phyloP scores from a whole-genome alignment of 2,329 filamentous ascomycete genomes.

The Diplodia intermedia region DNA sequence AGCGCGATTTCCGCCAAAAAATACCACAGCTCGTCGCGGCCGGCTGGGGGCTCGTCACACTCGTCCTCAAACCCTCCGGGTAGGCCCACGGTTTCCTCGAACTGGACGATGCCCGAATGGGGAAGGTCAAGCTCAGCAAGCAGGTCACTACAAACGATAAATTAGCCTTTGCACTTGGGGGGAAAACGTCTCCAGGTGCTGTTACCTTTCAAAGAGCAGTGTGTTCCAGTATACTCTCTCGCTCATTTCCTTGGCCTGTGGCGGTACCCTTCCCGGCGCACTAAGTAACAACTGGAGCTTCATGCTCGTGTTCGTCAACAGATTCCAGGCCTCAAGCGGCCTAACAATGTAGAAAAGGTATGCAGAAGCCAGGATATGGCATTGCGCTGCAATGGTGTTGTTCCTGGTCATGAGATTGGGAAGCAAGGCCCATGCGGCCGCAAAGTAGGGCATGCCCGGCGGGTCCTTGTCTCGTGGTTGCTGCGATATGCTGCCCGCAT shows the following conservation, averaged over 20 bases:
- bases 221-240: conserved; percentile 87
- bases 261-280: conserved; percentile 72
- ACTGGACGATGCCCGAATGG: conserved; percentile 81
- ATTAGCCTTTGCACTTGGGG: conserved; percentile 21
- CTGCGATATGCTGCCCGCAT: conserved; percentile 76
- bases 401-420: conserved; percentile 82
- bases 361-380: conserved; percentile 78
- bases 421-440: conserved; percentile 78
- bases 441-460: conserved; percentile 80
- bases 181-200: not conserved
- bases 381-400: conserved; percentile 78
- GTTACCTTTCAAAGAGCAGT: conserved; percentile 72
- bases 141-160: conserved; percentile 60
- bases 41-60: conserved; percentile 67
- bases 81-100: conserved; percentile 79
- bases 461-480: conserved; percentile 72
- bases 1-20: conserved; percentile 84
- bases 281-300: conserved; percentile 81
- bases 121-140: conserved; percentile 81
- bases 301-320: conserved; percentile 79
- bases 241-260: conserved; percentile 73
- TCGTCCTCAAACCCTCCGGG: conserved; percentile 76
- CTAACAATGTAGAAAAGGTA: conserved; percentile 84
- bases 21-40: conserved; percentile 83
- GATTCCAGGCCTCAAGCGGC: conserved; percentile 81